Percentiles rank a stretch among this genome's conserved stretches.
These are phyloP conservation scores for Bidens hawaiensis DNA, from an alignment of 140 eudicot genomes.

Conservation along the genomic window DNA sequence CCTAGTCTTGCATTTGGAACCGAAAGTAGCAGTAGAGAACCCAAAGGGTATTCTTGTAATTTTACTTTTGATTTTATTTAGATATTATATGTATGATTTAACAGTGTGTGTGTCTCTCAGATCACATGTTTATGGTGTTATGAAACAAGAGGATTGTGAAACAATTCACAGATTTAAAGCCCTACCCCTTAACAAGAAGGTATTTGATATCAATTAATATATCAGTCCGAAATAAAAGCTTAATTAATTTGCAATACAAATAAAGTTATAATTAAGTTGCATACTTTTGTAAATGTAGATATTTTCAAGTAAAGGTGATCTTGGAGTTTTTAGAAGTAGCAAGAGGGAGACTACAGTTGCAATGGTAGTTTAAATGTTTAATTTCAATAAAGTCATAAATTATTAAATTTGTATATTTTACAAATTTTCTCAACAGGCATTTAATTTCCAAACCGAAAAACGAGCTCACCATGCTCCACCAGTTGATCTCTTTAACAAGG, in stretches of 20 bases:
- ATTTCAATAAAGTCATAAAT: background rate
- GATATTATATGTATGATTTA: background rate
- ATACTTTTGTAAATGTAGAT: constrained; percentile 34
- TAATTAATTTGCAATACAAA: background rate
- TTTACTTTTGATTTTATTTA: background rate
- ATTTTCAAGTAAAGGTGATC: constrained; percentile 65
- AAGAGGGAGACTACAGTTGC: constrained; percentile 75
- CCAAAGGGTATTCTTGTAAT: constrained; percentile 41
- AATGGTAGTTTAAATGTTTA: constrained; percentile 35
- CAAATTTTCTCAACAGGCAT: constrained; percentile 44
- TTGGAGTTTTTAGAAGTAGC: constrained; percentile 65
- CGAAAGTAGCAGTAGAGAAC: constrained; percentile 36
- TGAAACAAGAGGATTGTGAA: constrained; percentile 40
- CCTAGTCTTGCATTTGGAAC: constrained; percentile 26
- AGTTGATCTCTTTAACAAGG: constrained; percentile 81
- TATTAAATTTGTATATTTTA: background rate
- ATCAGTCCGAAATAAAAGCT: background rate
- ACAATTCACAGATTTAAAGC: constrained; percentile 62
- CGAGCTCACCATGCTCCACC: constrained; percentile 73
- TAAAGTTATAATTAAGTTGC: background rate
- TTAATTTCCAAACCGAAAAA: constrained; percentile 69
- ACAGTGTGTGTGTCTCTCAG: constrained; percentile 14
- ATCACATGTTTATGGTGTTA: constrained; percentile 26
- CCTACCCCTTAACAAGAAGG: constrained; percentile 81
- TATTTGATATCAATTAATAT: too few species aligned